Conservation (phyloP, 441 rosid genomes). For the Erysimum pusillum region DNA sequence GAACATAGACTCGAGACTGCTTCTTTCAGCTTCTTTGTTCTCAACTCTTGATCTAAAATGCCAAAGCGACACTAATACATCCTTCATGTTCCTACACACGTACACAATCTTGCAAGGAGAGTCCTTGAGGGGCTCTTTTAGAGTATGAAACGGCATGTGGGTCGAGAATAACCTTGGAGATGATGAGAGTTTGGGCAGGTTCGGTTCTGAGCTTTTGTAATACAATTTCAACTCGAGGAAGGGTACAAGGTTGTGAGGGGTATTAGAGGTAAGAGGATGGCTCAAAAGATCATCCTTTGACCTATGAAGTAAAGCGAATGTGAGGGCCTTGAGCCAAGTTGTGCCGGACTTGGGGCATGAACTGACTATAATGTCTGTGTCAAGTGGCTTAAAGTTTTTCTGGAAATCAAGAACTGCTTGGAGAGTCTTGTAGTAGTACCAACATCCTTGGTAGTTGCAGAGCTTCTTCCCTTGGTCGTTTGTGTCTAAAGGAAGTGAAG, state of each 20-base stretch:
- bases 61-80: not conserved
- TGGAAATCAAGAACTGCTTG: not conserved
- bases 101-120: not conserved
- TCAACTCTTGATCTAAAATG: not conserved
- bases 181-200: not conserved
- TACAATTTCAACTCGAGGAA: not conserved
- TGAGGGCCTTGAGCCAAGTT: not conserved
- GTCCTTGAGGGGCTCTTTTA: not conserved
- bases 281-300: not conserved
- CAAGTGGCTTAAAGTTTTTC: not conserved
- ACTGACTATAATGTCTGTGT: not conserved
- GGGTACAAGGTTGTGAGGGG: not conserved
- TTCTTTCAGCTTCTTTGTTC: not conserved
- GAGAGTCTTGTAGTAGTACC: not conserved
- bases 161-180: not conserved
- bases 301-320: not conserved
- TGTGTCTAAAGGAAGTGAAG: not conserved
- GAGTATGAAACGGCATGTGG: not conserved
- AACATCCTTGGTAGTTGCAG: constrained; percentile 1
- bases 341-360: constrained; percentile 2
- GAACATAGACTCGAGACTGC: not conserved
- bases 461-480: not conserved
- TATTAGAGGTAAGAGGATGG: not conserved
- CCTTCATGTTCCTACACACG: not conserved
- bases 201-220: not conserved